These are phyloP conservation scores for Nectriaceae sp. DNA, from an alignment of 2,329 filamentous ascomycete genomes.

Conservation along the genomic window DNA sequence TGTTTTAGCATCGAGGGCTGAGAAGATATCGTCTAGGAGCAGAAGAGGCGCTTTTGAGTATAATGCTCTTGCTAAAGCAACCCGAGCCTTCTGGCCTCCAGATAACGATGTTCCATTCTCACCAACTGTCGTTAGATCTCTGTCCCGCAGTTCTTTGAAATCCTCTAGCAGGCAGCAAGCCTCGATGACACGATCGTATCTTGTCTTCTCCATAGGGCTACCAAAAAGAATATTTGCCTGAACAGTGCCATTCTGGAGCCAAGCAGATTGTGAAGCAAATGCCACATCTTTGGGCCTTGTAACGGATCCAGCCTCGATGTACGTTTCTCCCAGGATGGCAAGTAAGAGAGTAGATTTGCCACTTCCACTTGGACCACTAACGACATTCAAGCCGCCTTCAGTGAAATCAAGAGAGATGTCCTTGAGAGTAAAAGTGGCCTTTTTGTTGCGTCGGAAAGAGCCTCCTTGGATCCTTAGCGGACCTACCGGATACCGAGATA, in stretches of 20 bases:
- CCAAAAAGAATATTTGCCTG: slow-evolving; percentile 58
- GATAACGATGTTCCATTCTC: slow-evolving; percentile 58
- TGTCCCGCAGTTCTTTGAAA: slow-evolving; percentile 50
- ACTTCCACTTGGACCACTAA: slow-evolving; percentile 56
- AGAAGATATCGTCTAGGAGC: slow-evolving; percentile 61
- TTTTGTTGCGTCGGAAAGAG: slow-evolving; percentile 51
- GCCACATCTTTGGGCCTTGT: slow-evolving; percentile 54
- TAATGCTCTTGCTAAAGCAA: slow-evolving; percentile 57
- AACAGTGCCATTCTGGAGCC: slow-evolving; percentile 59
- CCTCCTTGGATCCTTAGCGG: slow-evolving; percentile 48
- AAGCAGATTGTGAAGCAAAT: slow-evolving; percentile 58
- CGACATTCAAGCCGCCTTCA: slow-evolving; percentile 54
- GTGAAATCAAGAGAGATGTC: slow-evolving; percentile 54
- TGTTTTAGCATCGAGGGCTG: slow-evolving; percentile 61
- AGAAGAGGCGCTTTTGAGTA: slow-evolving; percentile 58
- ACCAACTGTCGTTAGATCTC: slow-evolving; percentile 55
- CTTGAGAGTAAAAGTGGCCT: slow-evolving; percentile 50
- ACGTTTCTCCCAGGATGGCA: slow-evolving; percentile 56
- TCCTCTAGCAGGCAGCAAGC: slow-evolving; percentile 57
- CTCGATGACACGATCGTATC: slow-evolving; percentile 57
- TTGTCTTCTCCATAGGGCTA: slow-evolving; percentile 49
- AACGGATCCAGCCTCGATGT: slow-evolving; percentile 49
- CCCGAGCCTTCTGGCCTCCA: slow-evolving; percentile 58
- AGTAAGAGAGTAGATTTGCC: slow-evolving; percentile 59
- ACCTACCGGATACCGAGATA: slow-evolving; percentile 50